phyloP scores from a whole-genome alignment of 371 early-diverging fungal genomes.

The Rhizopus stolonifer region DNA sequence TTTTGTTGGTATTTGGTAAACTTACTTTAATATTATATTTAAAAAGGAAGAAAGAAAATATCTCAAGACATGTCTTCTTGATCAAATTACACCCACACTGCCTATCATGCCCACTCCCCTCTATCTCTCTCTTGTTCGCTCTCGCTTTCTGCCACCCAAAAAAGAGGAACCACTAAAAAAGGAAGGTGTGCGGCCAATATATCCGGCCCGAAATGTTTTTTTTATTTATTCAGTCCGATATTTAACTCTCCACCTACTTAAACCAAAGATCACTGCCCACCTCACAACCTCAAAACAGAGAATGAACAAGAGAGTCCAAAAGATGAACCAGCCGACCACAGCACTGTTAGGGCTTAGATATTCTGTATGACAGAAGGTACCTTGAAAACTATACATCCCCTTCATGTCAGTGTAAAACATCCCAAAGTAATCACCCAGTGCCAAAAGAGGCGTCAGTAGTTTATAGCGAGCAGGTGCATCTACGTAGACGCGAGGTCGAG shows the following conservation, averaged over 20 bases:
- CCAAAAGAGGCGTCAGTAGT: constrained; percentile 49
- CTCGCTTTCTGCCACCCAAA: too few relatives aligned
- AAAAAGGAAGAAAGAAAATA: constrained; percentile 25
- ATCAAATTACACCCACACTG: neutral
- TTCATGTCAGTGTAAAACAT: constrained; percentile 58
- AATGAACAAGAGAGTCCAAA: constrained; percentile 51
- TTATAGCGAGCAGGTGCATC: constrained; percentile 37
- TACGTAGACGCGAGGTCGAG: constrained; percentile 54
- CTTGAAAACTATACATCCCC: constrained; percentile 77
- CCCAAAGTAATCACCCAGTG: constrained; percentile 58
- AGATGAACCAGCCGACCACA: constrained; percentile 65
- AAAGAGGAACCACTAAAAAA: too few relatives aligned
- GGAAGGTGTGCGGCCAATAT: too few relatives aligned
- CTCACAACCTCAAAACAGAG: constrained; percentile 31
- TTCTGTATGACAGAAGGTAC: constrained; percentile 62
- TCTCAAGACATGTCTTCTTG: too few relatives aligned
- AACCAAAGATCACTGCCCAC: neutral
- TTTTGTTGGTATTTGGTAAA: neutral
- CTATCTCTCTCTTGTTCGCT: neutral
- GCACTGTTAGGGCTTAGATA: constrained; percentile 36
- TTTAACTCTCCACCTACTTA: neutral
- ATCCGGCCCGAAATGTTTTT: neutral
- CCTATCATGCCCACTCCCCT: neutral
- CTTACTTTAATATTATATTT: constrained; percentile 26
- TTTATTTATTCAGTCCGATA: neutral